phyloP scores from a whole-genome alignment of 2,329 filamentous ascomycete species.

The Epichloe brachyelytri region DNA sequence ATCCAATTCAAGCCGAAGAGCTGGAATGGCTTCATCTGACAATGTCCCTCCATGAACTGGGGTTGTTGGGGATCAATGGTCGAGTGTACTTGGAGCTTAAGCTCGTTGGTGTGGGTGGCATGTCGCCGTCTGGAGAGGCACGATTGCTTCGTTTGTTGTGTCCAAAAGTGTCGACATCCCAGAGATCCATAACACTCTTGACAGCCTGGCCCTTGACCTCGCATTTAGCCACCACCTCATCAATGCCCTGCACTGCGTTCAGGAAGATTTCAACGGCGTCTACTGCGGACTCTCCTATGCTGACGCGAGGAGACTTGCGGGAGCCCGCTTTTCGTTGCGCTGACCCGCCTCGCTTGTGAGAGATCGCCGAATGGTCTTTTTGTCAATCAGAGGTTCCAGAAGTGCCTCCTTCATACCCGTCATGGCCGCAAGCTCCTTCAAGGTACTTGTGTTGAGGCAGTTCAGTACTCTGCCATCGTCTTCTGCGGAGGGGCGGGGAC shows the following conservation, averaged over 20 bases:
- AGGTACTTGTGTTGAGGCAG: slow-evolving; percentile 71
- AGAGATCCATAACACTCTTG: slow-evolving; percentile 31
- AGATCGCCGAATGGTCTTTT: slow-evolving; percentile 61
- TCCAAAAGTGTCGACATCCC: slow-evolving; percentile 37
- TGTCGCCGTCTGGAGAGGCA: slow-evolving; percentile 20
- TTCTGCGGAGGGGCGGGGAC: slow-evolving; percentile 17
- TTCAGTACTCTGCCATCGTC: slow-evolving; percentile 45
- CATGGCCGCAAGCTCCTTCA: slow-evolving; percentile 68
- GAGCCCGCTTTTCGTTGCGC: slow-evolving; percentile 35
- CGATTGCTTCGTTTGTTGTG: slow-evolving; percentile 21
- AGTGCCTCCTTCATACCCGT: slow-evolving; percentile 59
- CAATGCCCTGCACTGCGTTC: slow-evolving; percentile 68
- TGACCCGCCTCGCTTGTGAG: slow-evolving; percentile 52
- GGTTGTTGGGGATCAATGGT: slow-evolving; percentile 51
- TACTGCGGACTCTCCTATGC: slow-evolving; percentile 40
- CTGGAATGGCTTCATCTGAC: slow-evolving; percentile 84
- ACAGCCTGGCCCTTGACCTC: slow-evolving; percentile 53
- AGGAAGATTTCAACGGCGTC: slow-evolving; percentile 55
- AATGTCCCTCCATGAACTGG: slow-evolving; percentile 58
- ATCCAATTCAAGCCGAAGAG: slow-evolving; percentile 94
- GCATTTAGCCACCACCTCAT: slow-evolving; percentile 66
- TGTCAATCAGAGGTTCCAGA: slow-evolving; percentile 55
- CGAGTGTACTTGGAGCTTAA: slow-evolving; percentile 20
- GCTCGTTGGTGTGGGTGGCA: slow-evolving; percentile 31
- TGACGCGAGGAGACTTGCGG: slow-evolving; percentile 31